phyloP scores from a whole-genome alignment of 768 basidiomycete species.

The Mrakia blollopis region DNA sequence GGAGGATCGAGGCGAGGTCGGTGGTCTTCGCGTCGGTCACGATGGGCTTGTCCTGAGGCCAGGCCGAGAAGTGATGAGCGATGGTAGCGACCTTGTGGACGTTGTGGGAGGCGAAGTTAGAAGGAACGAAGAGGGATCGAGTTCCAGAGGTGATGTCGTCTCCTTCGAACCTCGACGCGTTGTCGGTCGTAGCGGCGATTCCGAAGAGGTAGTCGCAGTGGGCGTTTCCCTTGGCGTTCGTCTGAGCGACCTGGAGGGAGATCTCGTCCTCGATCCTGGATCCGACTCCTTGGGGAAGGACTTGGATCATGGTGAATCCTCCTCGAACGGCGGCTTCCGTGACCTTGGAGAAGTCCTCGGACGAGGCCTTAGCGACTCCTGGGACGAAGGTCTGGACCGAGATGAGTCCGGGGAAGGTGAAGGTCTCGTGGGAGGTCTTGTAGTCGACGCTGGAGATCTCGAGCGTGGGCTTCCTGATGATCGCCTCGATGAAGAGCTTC shows the following conservation, averaged over 20 bases:
- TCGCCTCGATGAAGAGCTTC: slow-evolving; percentile 87
- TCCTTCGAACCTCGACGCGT: slow-evolving; percentile 49
- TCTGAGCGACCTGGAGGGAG: slow-evolving; percentile 64
- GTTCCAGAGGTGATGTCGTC: slow-evolving; percentile 74
- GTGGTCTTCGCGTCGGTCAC: slow-evolving; percentile 88
- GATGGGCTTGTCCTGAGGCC: slow-evolving; percentile 89
- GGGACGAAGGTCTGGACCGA: slow-evolving; percentile 86
- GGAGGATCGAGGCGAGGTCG: slow-evolving; percentile 83
- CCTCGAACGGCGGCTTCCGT: slow-evolving; percentile 79
- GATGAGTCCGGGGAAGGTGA: slow-evolving; percentile 85
- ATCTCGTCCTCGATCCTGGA: slow-evolving; percentile 62
- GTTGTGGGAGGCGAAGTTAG: slow-evolving; percentile 39
- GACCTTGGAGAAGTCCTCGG: slow-evolving; percentile 59
- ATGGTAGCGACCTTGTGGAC: slow-evolving; percentile 62
- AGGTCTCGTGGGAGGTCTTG: slow-evolving; percentile 87
- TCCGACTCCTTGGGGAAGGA: slow-evolving; percentile 65
- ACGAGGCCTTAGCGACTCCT: slow-evolving; percentile 53
- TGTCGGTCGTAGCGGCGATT: slow-evolving; percentile 66
- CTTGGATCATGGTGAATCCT: slow-evolving; percentile 80
- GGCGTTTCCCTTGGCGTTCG: slow-evolving; percentile 59
- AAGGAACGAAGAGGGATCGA: slow-evolving; percentile 81
- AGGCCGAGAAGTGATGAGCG: slow-evolving; percentile 80
- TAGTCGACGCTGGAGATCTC: slow-evolving; percentile 86
- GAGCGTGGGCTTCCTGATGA: slow-evolving; percentile 65
- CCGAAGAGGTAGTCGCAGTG: slow-evolving; percentile 85